Percentiles rank a stretch among this genome's conserved stretches.
phyloP scores from a whole-genome alignment of 371 early-diverging fungal species.

The Blastocladiella emersonii region DNA sequence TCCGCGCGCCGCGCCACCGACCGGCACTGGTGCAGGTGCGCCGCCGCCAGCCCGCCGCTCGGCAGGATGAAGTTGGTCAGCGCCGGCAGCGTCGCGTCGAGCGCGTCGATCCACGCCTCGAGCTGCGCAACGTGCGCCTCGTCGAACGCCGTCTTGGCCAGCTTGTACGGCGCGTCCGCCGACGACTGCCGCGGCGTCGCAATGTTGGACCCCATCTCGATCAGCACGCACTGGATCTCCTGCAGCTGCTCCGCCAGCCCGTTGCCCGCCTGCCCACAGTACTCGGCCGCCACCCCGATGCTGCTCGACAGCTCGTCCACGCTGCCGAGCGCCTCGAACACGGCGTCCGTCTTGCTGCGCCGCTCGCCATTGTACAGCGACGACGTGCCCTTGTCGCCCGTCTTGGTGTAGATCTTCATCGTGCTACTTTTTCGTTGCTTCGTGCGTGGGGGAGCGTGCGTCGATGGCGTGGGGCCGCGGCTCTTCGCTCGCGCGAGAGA shows the following conservation, averaged over 20 bases:
- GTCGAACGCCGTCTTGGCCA: slow-evolving; percentile 60
- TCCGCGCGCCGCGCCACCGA: slow-evolving; percentile 77
- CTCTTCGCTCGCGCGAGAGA: too few relatives aligned
- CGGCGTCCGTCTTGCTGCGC: slow-evolving; percentile 64
- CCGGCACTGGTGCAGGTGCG: slow-evolving; percentile 47
- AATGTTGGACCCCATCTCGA: slow-evolving; percentile 77
- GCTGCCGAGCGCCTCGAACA: slow-evolving; percentile 83
- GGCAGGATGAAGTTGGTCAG: slow-evolving; percentile 78
- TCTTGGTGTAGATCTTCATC: slow-evolving; percentile 74
- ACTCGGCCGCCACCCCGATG: slow-evolving; percentile 49
- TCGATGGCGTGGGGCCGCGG: too few relatives aligned
- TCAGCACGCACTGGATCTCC: slow-evolving; percentile 75
- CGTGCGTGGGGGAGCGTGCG: too few relatives aligned
- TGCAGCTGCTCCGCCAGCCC: slow-evolving; percentile 8
- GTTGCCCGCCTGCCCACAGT: slow-evolving; percentile 37
- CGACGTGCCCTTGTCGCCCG: slow-evolving; percentile 86
- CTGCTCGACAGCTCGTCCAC: slow-evolving; percentile 56
- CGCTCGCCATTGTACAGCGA: slow-evolving; percentile 82
- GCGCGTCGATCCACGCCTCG: slow-evolving; percentile 76
- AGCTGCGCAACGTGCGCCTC: slow-evolving; percentile 38
- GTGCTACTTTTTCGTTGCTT: neutral
- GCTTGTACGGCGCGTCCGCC: slow-evolving; percentile 17
- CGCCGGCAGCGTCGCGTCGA: slow-evolving; percentile 53
- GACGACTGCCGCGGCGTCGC: slow-evolving; percentile 70
- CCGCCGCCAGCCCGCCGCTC: slow-evolving; percentile 60